Evolutionary conservation across 2,329 filamentous ascomycete genomes (phyloP).

Genomic region (Pseudopithomyces chartarum): DNA sequence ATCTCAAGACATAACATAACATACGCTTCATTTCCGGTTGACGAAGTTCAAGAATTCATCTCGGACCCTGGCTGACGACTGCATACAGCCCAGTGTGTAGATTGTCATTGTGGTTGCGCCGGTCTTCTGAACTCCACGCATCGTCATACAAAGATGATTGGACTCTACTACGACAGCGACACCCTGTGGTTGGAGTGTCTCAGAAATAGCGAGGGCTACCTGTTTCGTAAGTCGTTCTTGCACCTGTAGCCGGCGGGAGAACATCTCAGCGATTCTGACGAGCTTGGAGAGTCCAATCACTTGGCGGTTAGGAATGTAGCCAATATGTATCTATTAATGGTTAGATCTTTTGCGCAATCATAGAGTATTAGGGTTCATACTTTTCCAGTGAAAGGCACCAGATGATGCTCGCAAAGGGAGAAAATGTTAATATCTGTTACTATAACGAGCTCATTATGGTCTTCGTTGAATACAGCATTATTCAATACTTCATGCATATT

Average conservation of each 20-base stretch:
- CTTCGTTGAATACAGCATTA: conserved; percentile 91
- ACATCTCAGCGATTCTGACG: conserved; percentile 96
- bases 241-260: conserved; percentile 88
- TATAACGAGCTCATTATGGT: conserved; percentile 95
- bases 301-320: conserved; percentile 89
- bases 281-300: conserved; percentile 96
- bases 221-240: conserved; percentile 97
- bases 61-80: conserved; percentile 87
- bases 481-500: conserved; percentile 92
- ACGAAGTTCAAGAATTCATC: conserved; percentile 89
- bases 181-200: conserved; percentile 89
- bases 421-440: conserved; percentile 97
- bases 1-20: conserved; percentile 1
- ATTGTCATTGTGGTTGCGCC: conserved; percentile 89
- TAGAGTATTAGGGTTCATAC: conserved; percentile 53
- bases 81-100: conserved; percentile 96
- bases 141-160: conserved; percentile 96
- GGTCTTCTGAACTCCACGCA: conserved; percentile 94
- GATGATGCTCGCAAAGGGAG: conserved; percentile 93
- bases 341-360: conserved; percentile 11
- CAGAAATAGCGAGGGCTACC: conserved; percentile 89
- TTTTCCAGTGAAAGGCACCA: conserved; percentile 96
- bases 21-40: conserved; percentile 29
- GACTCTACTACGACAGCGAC: conserved; percentile 98
- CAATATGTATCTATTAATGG: conserved; percentile 84